Percentiles rank a stretch among this genome's conserved stretches.
Conservation (phyloP, 768 basidiomycete species). For the Mycena vulgaris region DNA sequence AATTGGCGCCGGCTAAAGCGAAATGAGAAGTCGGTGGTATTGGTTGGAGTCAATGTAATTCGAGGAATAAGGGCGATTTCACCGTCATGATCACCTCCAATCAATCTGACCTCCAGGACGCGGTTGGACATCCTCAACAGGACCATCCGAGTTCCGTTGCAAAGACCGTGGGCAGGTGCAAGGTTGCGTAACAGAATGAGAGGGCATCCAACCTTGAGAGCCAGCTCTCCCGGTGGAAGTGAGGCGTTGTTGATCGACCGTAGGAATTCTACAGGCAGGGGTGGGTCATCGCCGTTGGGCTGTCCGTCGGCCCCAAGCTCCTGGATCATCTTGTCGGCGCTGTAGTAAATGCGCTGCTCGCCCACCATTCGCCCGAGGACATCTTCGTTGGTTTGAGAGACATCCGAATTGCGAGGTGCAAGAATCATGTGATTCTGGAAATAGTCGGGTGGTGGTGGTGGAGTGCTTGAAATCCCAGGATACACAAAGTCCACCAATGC, state of each 20-base stretch:
- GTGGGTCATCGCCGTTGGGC: conserved; percentile 40
- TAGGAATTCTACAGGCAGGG: conserved; percentile 56
- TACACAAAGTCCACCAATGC: conserved; percentile 49
- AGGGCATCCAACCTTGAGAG: conserved; percentile 50
- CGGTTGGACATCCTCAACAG: conserved; percentile 42
- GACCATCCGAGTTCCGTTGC: conserved; percentile 55
- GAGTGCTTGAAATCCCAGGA: conserved; percentile 31
- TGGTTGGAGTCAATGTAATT: conserved; percentile 51
- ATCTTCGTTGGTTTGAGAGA: conserved; percentile 45
- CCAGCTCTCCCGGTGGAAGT: conserved; percentile 56
- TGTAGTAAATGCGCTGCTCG: conserved; percentile 37
- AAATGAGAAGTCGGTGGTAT: conserved; percentile 45
- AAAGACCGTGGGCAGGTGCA: conserved; percentile 51
- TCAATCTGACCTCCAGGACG: conserved; percentile 53
- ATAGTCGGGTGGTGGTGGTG: conserved; percentile 38
- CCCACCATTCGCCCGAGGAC: conserved; percentile 29
- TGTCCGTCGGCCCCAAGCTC: conserved; percentile 39
- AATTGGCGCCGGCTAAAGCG: conserved; percentile 55
- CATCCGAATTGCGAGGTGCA: conserved; percentile 46
- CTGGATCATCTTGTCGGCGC: conserved; percentile 47
- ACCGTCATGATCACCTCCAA: conserved; percentile 56
- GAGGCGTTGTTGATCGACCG: conserved; percentile 52
- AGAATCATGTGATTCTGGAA: conserved; percentile 51
- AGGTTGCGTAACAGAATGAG: conserved; percentile 64
- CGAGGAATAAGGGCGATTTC: conserved; percentile 56